A percentile compares a stretch with the other conserved stretches of the same genome.
Conservation (phyloP, 2,329 filamentous ascomycete species). For the Aschersonia sp. region DNA sequence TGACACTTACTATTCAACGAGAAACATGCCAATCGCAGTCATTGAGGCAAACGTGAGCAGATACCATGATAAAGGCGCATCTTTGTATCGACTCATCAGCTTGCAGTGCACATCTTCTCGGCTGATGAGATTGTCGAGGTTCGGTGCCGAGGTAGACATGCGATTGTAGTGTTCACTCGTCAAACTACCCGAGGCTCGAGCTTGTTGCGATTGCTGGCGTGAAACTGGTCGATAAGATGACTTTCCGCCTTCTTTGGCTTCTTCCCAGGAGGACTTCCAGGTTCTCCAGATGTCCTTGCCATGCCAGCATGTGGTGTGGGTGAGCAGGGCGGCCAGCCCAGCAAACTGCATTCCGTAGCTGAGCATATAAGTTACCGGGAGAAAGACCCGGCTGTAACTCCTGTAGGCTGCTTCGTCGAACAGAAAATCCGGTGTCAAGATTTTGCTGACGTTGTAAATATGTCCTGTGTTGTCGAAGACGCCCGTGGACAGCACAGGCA, state of each 20-base stretch:
- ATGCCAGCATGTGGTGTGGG: conserved; percentile 74
- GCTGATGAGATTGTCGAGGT: conserved; percentile 42
- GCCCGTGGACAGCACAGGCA: conserved; percentile 71
- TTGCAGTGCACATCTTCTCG: conserved; percentile 74
- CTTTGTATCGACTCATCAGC: conserved; percentile 68
- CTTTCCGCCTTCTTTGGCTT: conserved; percentile 38
- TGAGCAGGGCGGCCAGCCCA: conserved; percentile 62
- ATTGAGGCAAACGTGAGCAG: conserved; percentile 60
- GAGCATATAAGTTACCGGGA: conserved; percentile 76
- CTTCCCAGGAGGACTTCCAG: conserved; percentile 54
- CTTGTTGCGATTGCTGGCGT: conserved; percentile 10
- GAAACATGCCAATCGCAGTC: conserved; percentile 66
- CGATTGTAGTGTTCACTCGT: conserved; percentile 8
- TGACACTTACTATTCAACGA: conserved; percentile 61
- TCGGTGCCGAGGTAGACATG: conserved; percentile 21
- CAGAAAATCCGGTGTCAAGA: conserved; percentile 62
- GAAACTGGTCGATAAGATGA: conserved; percentile 37
- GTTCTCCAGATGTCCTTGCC: conserved; percentile 69
- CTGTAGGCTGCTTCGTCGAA: conserved; percentile 67
- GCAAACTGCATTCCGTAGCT: conserved; percentile 82
- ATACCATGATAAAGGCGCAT: conserved; percentile 75
- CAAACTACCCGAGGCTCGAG: conserved; percentile 7
- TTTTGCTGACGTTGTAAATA: conserved; percentile 67
- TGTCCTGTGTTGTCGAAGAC: conserved; percentile 77
- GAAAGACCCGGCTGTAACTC: conserved; percentile 69